These are phyloP conservation scores for Sclerotinia minor DNA, from an alignment of 2,329 filamentous ascomycete genomes.

Conservation along the genomic window DNA sequence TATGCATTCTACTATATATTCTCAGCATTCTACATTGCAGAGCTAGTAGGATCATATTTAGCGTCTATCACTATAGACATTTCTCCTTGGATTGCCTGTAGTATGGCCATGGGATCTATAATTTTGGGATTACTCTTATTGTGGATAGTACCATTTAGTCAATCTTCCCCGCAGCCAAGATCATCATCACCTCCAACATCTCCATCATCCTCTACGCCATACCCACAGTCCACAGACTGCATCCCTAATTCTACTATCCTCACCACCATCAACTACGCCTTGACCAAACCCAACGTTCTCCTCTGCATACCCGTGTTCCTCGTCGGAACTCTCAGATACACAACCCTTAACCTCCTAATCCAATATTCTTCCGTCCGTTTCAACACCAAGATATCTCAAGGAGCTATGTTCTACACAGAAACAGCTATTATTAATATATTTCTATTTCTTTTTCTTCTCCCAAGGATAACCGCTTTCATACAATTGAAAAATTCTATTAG, in stretches of 20 bases:
- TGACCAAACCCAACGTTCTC: conserved; percentile 32
- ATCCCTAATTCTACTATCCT: conserved; percentile 19
- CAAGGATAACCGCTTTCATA: conserved; percentile 31
- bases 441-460: conserved; percentile 38
- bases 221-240: neutral
- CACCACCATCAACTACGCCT: conserved; percentile 22
- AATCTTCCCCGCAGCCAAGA: neutral
- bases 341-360: conserved; percentile 39
- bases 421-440: conserved; percentile 39
- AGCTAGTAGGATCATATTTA: conserved; percentile 38
- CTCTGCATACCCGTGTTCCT: conserved; percentile 39
- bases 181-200: neutral
- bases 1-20: conserved; percentile 41
- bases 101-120: conserved; percentile 34
- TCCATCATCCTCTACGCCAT: neutral
- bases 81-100: conserved; percentile 40
- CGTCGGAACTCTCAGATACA: conserved; percentile 39
- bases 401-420: conserved; percentile 40
- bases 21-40: conserved; percentile 40
- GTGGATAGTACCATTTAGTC: conserved; percentile 32
- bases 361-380: conserved; percentile 41
- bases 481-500: conserved; percentile 28
- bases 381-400: conserved; percentile 35
- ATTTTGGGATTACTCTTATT: conserved; percentile 33
- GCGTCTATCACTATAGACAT: conserved; percentile 39